Conservation (phyloP, 2,329 filamentous ascomycete species). For the Harringtonia lauricola region DNA sequence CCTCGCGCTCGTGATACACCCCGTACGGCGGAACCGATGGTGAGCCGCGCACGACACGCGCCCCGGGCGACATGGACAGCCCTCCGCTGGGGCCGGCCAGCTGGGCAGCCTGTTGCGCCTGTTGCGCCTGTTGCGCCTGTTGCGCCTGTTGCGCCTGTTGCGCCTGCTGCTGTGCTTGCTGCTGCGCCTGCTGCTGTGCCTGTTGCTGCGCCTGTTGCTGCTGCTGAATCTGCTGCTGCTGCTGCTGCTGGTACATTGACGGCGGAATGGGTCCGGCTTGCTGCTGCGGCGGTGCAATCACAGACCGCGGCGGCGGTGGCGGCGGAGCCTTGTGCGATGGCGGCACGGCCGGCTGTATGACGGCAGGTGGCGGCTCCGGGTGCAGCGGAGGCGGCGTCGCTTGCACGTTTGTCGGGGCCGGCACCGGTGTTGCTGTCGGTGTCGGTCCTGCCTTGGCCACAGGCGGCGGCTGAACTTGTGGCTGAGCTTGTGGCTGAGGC, state of each 20-base stretch:
- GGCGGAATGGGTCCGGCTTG: no score
- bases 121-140: constrained; percentile 3
- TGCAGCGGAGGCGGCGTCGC: no score
- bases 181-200: neutral
- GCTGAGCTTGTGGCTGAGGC: constrained; percentile 13
- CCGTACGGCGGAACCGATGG: constrained; percentile 10
- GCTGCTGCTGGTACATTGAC: neutral
- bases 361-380: neutral
- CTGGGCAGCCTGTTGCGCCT: constrained; percentile 18
- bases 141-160: neutral
- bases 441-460: neutral
- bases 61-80: neutral
- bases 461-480: constrained; percentile 12
- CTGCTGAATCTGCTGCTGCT: neutral
- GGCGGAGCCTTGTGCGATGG: no score
- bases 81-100: constrained; percentile 8
- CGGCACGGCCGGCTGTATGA: neutral
- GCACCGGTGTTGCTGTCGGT: neutral
- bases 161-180: neutral
- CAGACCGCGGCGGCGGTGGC: no score
- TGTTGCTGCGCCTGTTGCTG: constrained; percentile 1
- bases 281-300: no score
- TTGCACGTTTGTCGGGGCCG: no score
- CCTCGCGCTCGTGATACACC: constrained; percentile 8
- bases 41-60: constrained; percentile 21